Conservation (phyloP, 2,329 filamentous ascomycete genomes). For the Talaromyces rugulosus region DNA sequence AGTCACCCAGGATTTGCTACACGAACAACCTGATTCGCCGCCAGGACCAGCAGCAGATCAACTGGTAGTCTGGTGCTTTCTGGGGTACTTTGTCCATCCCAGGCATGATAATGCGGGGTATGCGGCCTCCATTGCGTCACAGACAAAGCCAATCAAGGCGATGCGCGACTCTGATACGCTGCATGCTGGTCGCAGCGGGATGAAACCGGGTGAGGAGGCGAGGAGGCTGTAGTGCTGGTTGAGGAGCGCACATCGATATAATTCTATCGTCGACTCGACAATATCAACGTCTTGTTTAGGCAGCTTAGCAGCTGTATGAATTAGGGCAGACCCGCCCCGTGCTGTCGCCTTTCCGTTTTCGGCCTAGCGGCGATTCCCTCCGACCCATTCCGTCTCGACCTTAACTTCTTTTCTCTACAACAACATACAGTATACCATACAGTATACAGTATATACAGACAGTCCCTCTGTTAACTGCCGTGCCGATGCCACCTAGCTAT, state of each 20-base stretch:
- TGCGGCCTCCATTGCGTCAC: slow-evolving; percentile 10
- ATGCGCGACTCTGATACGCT: not conserved
- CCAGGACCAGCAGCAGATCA: not conserved
- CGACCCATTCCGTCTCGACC: not conserved
- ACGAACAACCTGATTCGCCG: not conserved
- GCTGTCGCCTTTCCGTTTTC: not conserved
- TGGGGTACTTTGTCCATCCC: not conserved
- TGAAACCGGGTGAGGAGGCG: not conserved
- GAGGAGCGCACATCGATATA: not conserved
- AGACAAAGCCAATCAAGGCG: not conserved
- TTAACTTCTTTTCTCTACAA: not conserved
- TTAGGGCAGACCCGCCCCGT: slow-evolving; percentile 2
- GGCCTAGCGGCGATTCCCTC: not conserved
- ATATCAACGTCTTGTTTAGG: not conserved
- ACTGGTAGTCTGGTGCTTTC: not conserved
- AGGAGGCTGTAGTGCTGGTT: not conserved
- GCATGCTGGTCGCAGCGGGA: not conserved
- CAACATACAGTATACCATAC: not conserved
- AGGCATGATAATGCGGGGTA: slow-evolving; percentile 12
- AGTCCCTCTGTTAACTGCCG: not conserved
- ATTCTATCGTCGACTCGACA: not conserved
- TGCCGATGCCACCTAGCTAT: not conserved
- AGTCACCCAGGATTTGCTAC: not conserved
- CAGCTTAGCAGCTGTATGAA: not conserved
- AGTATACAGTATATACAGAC: not conserved